These are phyloP conservation scores for Maudiozyma humilis DNA, from an alignment of 1,139 yeast genomes.

Conservation along the genomic window DNA sequence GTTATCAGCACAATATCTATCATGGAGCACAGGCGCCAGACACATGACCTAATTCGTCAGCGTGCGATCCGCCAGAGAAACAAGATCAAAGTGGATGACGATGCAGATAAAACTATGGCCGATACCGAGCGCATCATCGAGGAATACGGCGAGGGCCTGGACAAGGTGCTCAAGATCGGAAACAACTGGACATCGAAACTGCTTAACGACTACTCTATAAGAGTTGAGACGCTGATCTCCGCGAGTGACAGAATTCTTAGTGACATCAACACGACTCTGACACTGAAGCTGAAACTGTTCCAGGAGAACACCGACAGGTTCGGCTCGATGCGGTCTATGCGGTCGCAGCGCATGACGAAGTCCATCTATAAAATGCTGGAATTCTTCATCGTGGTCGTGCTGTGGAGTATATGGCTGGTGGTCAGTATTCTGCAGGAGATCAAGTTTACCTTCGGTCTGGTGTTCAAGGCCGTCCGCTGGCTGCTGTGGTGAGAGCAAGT, in stretches of 20 bases:
- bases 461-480: constrained; percentile 40
- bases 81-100: constrained; percentile 12
- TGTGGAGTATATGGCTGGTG: constrained; percentile 65
- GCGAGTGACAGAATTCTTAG: constrained; percentile 70
- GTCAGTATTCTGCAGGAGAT: constrained; percentile 48
- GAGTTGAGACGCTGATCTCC: constrained; percentile 53
- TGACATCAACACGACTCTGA: constrained; percentile 73
- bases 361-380: constrained; percentile 42
- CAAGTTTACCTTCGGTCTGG: constrained; percentile 31
- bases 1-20: constrained; percentile 19
- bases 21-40: constrained; percentile 23
- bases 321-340: constrained; percentile 31
- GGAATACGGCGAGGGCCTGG: constrained; percentile 19
- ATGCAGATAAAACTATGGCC: constrained; percentile 15
- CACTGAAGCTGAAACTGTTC: constrained; percentile 62
- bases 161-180: constrained; percentile 20
- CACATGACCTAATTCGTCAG: constrained; percentile 20
- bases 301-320: constrained; percentile 59
- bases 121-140: constrained; percentile 16
- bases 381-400: constrained; percentile 47
- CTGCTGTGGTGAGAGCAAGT: constrained; percentile 30
- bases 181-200: constrained; percentile 26
- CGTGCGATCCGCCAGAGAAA: constrained; percentile 17
- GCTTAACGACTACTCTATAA: constrained; percentile 28
- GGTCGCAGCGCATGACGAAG: constrained; percentile 32